A percentile compares a stretch with the other conserved stretches of the same genome.
These are phyloP conservation scores for Hypoxylon trugodes DNA, from an alignment of 495 filamentous ascomycete species.

Conservation along the genomic window DNA sequence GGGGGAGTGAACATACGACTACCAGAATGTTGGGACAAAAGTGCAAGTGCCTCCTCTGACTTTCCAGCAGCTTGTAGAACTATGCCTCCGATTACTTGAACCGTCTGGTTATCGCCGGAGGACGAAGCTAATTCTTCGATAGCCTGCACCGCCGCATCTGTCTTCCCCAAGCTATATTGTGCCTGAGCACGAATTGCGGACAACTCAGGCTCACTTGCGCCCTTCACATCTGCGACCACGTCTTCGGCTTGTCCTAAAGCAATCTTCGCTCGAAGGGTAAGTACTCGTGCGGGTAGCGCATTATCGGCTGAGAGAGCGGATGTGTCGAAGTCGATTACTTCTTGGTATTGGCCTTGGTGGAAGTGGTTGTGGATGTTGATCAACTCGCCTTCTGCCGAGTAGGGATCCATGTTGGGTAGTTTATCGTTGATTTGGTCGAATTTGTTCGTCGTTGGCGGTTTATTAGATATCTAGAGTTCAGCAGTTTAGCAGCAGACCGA, in stretches of 20 bases:
- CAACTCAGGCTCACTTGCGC: slow-evolving; percentile 76
- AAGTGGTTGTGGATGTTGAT: slow-evolving; percentile 95
- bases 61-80: slow-evolving; percentile 79
- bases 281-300: slow-evolving; percentile 76
- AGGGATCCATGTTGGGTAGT: slow-evolving; percentile 82
- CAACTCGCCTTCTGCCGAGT: slow-evolving; percentile 93
- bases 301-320: slow-evolving; percentile 80
- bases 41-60: slow-evolving; percentile 80
- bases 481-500: no score
- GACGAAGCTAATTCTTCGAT: slow-evolving; percentile 71
- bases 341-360: slow-evolving; percentile 88
- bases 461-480: no score
- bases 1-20: slow-evolving; percentile 71
- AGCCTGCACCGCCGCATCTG: slow-evolving; percentile 65
- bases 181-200: slow-evolving; percentile 80
- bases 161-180: slow-evolving; percentile 67
- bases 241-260: slow-evolving; percentile 79
- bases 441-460: no score
- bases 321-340: slow-evolving; percentile 82
- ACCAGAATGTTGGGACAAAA: slow-evolving; percentile 84
- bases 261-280: slow-evolving; percentile 82
- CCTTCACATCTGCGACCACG: slow-evolving; percentile 72
- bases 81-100: slow-evolving; percentile 81
- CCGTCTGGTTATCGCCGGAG: slow-evolving; percentile 75
- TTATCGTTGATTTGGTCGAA: neutral